Base-by-base conservation (phyloP, 1,284 basidiomycete species). In the Tylopilus sp. region DNA sequence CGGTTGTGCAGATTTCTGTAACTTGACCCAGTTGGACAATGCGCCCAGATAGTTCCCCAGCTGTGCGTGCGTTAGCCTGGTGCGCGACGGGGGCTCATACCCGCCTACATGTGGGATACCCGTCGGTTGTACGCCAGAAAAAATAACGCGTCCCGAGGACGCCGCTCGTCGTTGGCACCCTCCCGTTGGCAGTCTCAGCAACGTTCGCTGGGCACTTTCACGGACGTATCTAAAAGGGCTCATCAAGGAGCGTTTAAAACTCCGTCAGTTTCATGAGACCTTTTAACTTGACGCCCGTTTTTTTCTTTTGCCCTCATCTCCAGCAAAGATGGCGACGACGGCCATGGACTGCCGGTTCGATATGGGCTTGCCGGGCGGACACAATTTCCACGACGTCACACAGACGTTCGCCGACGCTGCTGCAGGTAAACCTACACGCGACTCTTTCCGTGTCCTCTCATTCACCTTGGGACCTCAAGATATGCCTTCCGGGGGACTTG, bases 11-110 rank as follows among this genome's bases (percentile, higher is more conserved):
- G 76, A 72, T 13, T 13, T 71, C 65, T 94, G 91, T 13, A 95
- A 73, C 44, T 79, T 78, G 30, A 92, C 86, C 94, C 93, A 97
- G 66, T 92, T 93, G 28, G 81, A 78, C 16, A 96, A 75, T 0
- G 93, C 94, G 6, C 95, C 95, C 2, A 97, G 77, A 60, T 94
- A 92, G 68, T 97, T 98, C 38, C 95, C 95, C 59, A 97, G 76
- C 92, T 97, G 53, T 23, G 36, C 11, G 29, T 3, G 26, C 4
- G 50, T 59, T 15, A 58, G 53, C 41, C 10, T 39, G 18, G 31
- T 34, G 30, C 8, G 7, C 30, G 23, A 33, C 15, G 9, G 31
- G 18, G 28, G 25, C 10, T n/a, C n/a, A 23, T 2, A 13, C 23
- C 9, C 34, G 62, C 76, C 55, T 64, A 92, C 90, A 72, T 95